Percentiles rank a stretch among this genome's conserved stretches.
Evolutionary conservation across 805 yeast genomes (phyloP).

Genomic region (Ogataea nonfermentans): DNA sequence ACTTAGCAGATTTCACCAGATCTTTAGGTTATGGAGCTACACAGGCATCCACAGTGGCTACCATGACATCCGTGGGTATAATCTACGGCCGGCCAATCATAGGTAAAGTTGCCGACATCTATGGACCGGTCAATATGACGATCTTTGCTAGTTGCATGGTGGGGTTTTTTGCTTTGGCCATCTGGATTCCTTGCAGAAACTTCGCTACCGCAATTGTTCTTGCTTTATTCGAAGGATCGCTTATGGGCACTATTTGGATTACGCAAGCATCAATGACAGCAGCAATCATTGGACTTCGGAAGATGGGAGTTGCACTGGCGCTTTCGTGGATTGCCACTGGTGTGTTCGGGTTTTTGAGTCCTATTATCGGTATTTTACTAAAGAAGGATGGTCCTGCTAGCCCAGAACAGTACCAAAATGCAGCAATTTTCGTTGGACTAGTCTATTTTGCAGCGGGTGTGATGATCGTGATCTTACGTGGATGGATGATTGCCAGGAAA

Average conservation of each 20-base stretch:
- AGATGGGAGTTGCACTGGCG: conserved; percentile 50
- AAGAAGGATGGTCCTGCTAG: conserved; percentile 36
- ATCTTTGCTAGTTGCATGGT: conserved; percentile 39
- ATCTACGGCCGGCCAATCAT: conserved; percentile 53
- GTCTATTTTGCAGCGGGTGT: conserved; percentile 47
- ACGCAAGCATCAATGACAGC: conserved; percentile 51
- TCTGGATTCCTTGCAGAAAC: conserved; percentile 60
- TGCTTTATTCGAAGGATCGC: conserved; percentile 50
- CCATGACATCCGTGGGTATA: conserved; percentile 60
- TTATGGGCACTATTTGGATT: conserved; percentile 64
- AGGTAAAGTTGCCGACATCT: conserved; percentile 49
- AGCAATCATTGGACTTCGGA: conserved; percentile 51
- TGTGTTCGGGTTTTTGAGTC: conserved; percentile 50
- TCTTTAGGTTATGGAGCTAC: conserved; percentile 54
- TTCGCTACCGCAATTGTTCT: conserved; percentile 54
- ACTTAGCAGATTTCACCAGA: conserved; percentile 57
- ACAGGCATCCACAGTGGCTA: conserved; percentile 58
- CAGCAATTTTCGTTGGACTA: conserved; percentile 60
- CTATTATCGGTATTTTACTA: conserved; percentile 56
- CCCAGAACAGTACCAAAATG: conserved; percentile 49
- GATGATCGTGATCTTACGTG: conserved; percentile 46
- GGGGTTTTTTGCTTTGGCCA: conserved; percentile 42
- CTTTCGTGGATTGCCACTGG: conserved; percentile 51
- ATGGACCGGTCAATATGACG: conserved; percentile 51
- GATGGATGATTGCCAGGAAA: conserved; percentile 55